A percentile compares a stretch with the other conserved stretches of the same genome.
These are phyloP conservation scores for Russula griseocarnosa DNA, from an alignment of 768 basidiomycete genomes.

Conservation along the genomic window DNA sequence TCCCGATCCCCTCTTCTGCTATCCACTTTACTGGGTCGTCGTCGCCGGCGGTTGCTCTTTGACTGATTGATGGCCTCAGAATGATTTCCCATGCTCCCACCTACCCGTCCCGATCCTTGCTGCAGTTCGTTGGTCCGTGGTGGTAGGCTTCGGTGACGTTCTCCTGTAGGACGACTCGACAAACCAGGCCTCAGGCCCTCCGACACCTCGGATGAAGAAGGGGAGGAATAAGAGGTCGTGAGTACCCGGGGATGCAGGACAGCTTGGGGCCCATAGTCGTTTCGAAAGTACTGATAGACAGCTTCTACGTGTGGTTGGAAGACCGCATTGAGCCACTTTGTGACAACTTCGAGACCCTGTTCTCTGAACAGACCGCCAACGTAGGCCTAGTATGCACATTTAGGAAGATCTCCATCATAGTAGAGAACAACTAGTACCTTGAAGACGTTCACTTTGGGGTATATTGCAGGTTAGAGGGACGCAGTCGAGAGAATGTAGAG, in stretches of 20 bases:
- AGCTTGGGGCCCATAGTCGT: background rate
- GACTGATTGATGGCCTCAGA: background rate
- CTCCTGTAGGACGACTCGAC: background rate
- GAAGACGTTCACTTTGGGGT: conserved; percentile 7
- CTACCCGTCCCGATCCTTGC: background rate
- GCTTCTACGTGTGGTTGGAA: background rate
- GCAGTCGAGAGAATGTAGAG: too few relatives aligned
- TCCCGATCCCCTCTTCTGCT: background rate
- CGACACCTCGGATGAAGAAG: background rate
- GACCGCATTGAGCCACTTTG: conserved; percentile 5
- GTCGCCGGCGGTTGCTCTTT: background rate
- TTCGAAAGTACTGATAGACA: conserved; percentile 1
- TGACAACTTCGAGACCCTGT: conserved; percentile 4
- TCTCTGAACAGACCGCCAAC: conserved; percentile 13
- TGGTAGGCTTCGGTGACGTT: background rate
- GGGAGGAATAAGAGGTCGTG: background rate
- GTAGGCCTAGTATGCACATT: conserved; percentile 9
- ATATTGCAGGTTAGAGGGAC: background rate
- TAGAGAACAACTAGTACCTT: conserved; percentile 3
- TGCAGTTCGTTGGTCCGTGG: background rate
- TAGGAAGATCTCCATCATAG: background rate
- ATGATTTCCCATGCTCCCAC: background rate
- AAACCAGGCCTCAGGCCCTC: background rate
- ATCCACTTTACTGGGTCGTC: background rate
- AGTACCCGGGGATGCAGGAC: background rate